Conservation (phyloP, 2,329 filamentous ascomycete genomes). For the Metarhizium anisopliae region DNA sequence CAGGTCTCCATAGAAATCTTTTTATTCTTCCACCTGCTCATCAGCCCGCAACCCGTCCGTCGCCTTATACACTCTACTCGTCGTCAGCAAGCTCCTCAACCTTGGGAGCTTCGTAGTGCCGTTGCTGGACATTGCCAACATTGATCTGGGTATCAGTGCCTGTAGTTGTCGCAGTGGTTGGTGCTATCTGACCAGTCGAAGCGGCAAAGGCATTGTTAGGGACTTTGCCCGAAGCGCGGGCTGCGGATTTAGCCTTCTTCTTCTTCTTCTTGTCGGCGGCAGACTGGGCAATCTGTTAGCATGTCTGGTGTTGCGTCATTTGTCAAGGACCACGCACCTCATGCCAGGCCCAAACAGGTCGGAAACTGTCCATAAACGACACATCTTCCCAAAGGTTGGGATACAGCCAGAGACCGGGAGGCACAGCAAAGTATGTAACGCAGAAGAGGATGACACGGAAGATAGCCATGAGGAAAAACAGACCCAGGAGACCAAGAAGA, state of each 20-base stretch:
- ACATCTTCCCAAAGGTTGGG: constrained; percentile 98
- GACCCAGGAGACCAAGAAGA: constrained; percentile 76
- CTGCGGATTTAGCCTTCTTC: constrained; percentile 39
- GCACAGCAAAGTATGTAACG: constrained; percentile 73
- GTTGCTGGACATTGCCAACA: constrained; percentile 31
- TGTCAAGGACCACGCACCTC: constrained; percentile 47
- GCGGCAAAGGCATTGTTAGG: constrained; percentile 38
- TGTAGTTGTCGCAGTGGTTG: constrained; percentile 46
- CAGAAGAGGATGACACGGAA: constrained; percentile 93
- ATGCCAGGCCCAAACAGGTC: constrained; percentile 95
- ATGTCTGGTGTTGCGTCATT: background rate
- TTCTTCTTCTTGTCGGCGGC: constrained; percentile 37
- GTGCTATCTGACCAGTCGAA: constrained; percentile 42
- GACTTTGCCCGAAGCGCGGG: constrained; percentile 17
- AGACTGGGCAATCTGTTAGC: constrained; percentile 4
- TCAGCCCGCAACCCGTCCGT: background rate
- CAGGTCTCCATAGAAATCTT: background rate
- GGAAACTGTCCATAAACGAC: constrained; percentile 95
- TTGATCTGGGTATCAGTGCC: constrained; percentile 46
- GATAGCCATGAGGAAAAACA: constrained; percentile 97
- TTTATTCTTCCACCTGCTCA: background rate
- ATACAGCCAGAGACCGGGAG: constrained; percentile 95
- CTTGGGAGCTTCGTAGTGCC: constrained; percentile 39
- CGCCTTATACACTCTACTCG: constrained; percentile 25
- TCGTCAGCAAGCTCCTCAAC: constrained; percentile 45